phyloP scores from a whole-genome alignment of 202 grass and related monocot genomes.

The Elaeis oleifera region DNA sequence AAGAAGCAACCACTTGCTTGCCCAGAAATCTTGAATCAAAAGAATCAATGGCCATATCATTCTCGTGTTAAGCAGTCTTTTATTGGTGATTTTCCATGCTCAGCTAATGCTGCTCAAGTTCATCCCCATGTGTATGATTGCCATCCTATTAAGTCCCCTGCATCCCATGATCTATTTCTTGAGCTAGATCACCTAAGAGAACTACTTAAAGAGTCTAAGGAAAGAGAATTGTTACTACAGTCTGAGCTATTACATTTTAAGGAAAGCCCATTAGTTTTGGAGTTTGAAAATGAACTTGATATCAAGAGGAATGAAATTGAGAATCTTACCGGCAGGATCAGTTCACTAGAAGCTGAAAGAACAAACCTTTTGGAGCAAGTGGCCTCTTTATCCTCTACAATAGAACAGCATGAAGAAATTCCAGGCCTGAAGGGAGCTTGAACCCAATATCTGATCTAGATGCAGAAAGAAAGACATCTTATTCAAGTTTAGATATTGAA shows the following conservation, averaged over 20 bases:
- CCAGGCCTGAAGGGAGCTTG: slow-evolving; percentile 31
- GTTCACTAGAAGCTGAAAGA: slow-evolving; percentile 67
- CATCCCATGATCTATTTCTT: slow-evolving; percentile 91
- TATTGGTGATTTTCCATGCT: slow-evolving; percentile 78
- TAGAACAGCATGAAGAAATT: slow-evolving; percentile 37
- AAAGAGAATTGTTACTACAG: slow-evolving; percentile 65
- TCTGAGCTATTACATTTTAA: slow-evolving; percentile 59
- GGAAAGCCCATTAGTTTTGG: slow-evolving; percentile 64
- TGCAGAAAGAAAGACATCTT: slow-evolving; percentile 36
- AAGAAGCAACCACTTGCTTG: slow-evolving; percentile 64
- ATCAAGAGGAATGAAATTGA: slow-evolving; percentile 51
- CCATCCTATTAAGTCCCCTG: slow-evolving; percentile 50
- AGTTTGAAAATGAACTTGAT: slow-evolving; percentile 81
- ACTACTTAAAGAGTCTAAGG: slow-evolving; percentile 75
- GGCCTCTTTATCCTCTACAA: slow-evolving; percentile 48
- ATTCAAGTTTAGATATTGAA: slow-evolving; percentile 69
- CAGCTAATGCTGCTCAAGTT: slow-evolving; percentile 75
- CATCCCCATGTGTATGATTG: slow-evolving; percentile 83
- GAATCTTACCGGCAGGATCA: slow-evolving; percentile 37
- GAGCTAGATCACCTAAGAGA: slow-evolving; percentile 90
- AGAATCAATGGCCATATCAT: slow-evolving; percentile 45
- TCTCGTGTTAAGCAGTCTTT: slow-evolving; percentile 85
- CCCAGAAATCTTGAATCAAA: slow-evolving; percentile 40
- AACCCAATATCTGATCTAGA: neutral
- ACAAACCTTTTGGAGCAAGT: slow-evolving; percentile 63